Percentiles rank a stretch among this genome's conserved stretches.
Conservation (phyloP, 306 rosid species). For the Canavalia ensiformis region DNA sequence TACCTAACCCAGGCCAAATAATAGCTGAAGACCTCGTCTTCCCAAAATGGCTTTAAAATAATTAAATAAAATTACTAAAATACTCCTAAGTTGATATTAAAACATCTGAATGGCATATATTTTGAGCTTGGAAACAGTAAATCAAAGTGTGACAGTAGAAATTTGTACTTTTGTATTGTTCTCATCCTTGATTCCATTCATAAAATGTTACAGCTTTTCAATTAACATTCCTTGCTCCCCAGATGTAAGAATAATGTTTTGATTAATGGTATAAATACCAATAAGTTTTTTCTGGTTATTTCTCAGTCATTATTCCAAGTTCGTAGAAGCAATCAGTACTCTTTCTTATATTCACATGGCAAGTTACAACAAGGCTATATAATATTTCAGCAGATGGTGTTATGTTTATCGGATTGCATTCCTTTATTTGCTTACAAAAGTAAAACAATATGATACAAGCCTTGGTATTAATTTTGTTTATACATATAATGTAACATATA, state of each 20-base stretch:
- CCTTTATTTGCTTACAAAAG: conserved; percentile 30
- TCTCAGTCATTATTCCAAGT: conserved; percentile 26
- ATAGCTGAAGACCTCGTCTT: conserved; percentile 3
- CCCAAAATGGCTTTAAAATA: not conserved
- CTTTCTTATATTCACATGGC: conserved; percentile 13
- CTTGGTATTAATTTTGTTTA: conserved; percentile 31
- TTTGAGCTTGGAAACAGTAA: not conserved
- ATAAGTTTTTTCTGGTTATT: conserved; percentile 25
- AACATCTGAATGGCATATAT: conserved; percentile 3
- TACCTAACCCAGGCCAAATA: conserved; percentile 26
- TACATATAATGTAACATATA: not conserved
- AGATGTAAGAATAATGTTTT: conserved; percentile 29
- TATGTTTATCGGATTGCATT: conserved; percentile 38
- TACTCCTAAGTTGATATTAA: not conserved
- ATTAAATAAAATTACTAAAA: not conserved
- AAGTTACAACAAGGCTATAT: conserved; percentile 24
- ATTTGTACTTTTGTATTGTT: conserved; percentile 28
- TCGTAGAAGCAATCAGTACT: conserved; percentile 27
- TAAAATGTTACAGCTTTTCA: conserved; percentile 41
- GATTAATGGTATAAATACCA: conserved; percentile 10
- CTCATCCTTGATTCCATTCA: conserved; percentile 27
- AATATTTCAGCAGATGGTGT: conserved; percentile 35
- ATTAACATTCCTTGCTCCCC: conserved; percentile 1
- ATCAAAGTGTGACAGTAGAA: not conserved
- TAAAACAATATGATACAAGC: conserved; percentile 13